Conservation (phyloP, 352 stramenopile species). For the Globisporangium emineosum region DNA sequence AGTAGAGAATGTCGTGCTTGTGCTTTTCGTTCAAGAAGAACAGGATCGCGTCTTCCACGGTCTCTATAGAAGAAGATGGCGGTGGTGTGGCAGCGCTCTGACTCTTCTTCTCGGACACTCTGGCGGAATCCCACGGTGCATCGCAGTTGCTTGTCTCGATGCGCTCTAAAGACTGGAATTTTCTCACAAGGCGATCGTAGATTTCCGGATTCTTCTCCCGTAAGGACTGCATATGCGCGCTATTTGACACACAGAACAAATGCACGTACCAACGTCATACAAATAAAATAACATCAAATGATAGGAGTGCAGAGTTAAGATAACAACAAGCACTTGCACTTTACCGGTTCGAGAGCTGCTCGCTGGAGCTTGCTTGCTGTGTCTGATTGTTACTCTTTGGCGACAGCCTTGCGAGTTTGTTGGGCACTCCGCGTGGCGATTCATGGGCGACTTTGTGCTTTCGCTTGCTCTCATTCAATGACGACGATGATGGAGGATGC, state of each 20-base stretch:
- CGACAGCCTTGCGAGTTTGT: slow-evolving; percentile 21
- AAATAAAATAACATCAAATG: background rate
- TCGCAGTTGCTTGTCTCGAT: background rate
- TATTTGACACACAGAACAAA: slow-evolving; percentile 4
- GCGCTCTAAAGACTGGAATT: slow-evolving; percentile 26
- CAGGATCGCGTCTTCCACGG: slow-evolving; percentile 55
- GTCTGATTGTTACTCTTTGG: slow-evolving; percentile 13
- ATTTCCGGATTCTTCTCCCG: slow-evolving; percentile 35
- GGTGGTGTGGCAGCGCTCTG: background rate
- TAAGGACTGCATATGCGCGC: slow-evolving; percentile 26
- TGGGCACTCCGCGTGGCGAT: slow-evolving; percentile 1
- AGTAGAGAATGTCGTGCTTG: slow-evolving; percentile 68
- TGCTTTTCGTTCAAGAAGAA: slow-evolving; percentile 73
- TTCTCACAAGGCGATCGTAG: slow-evolving; percentile 32
- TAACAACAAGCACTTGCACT: background rate
- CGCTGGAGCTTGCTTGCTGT: slow-evolving; percentile 2
- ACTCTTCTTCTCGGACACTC: background rate
- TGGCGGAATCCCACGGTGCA: background rate
- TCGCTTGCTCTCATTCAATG: slow-evolving; percentile 4
- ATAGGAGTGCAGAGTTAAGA: no score
- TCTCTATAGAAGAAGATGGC: background rate
- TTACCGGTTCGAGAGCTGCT: slow-evolving; percentile 24
- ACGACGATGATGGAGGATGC: slow-evolving; percentile 8
- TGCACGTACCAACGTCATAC: background rate
- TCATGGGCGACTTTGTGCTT: slow-evolving; percentile 4